Conservation (phyloP, 208 protist species). For the Trypanosoma lewisi region DNA sequence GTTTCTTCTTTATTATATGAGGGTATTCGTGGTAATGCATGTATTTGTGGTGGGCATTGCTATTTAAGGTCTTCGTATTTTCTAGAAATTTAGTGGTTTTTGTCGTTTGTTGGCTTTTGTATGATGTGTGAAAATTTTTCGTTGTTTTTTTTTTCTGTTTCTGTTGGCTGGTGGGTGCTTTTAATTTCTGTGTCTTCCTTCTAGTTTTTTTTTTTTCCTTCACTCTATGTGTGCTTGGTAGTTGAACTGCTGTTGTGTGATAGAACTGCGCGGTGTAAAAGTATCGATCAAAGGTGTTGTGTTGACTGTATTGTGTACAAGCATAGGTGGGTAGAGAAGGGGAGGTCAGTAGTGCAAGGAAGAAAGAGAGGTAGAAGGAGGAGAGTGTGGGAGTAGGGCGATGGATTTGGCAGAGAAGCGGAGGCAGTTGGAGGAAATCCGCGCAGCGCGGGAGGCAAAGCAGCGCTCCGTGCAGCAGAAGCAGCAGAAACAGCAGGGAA, state of each 20-base stretch:
- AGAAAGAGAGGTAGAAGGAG: too few species aligned
- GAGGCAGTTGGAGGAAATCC: constrained; percentile 55
- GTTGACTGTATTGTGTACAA: not conserved
- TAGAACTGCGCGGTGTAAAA: not conserved
- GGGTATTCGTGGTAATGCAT: too few species aligned
- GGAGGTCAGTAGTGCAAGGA: too few species aligned
- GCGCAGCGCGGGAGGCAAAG: constrained; percentile 55
- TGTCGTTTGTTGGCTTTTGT: too few species aligned
- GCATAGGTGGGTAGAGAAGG: too few species aligned
- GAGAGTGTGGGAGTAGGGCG: too few species aligned
- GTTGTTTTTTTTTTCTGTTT: constrained; percentile 12
- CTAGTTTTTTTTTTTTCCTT: constrained; percentile 10
- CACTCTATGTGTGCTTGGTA: not conserved
- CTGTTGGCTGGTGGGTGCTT: too few species aligned
- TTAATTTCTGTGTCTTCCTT: constrained; percentile 16
- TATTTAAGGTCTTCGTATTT: too few species aligned
- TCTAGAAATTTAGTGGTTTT: too few species aligned
- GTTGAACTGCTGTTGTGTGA: not conserved
- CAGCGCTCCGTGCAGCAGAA: constrained; percentile 46
- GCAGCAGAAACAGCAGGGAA: constrained; percentile 9
- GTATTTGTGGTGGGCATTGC: too few species aligned
- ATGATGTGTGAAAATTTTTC: too few species aligned
- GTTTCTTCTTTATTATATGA: too few species aligned
- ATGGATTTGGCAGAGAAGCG: constrained; percentile 73
- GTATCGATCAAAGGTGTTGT: not conserved